Evolutionary conservation across 371 early-diverging fungal genomes (phyloP), one percentile per base, ranked within the genome.

Genomic region (Mucor plumbeus): DNA sequence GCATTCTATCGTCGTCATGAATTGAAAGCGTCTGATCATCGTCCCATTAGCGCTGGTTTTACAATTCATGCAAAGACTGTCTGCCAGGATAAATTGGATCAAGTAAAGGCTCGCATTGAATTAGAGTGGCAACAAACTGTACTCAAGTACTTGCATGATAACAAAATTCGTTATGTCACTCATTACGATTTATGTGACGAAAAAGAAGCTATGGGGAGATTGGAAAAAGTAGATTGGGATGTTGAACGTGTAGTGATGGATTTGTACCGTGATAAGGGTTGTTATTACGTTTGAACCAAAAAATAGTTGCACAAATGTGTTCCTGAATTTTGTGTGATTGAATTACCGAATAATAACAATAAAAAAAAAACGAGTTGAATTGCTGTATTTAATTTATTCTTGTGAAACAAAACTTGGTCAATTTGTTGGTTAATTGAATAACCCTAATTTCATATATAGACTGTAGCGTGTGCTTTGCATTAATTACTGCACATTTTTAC

Each of bases 1-100:
- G 34, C 59, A 15, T 61, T 68, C 67, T 85, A 84, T 68, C 65
- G 53, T 33, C 83, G 93, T 21, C 75, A 76, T 59, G 91, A 92
- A 62, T 80, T 89, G 38, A 79, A 75, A 1, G 85, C 88, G 3
- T 91, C 91, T 0, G 95, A 95, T 73, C 95, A 95, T 73, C 82
- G 91, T 13, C 94, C 95, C 1, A 88, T 95, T 59, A 82, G 86
- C 9, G 88, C 87, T 6, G 81, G 83, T 0, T 91, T 93, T 69
- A 68, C 61, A 14, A 71, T 84, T 1, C 78, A 72, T 1, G 80
- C 86, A n/a, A 43, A 91, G 62, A 57, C 63, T 33, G 82, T 91
- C 14, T 72, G 87, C 63, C 71, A 76, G 31, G 71, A 65, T 7
- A 69, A 69, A 39, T 60, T 75, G 41, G 70, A 64, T 33, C 60